A percentile compares a stretch with the other conserved stretches of the same genome.
phyloP scores from a whole-genome alignment of 78 protist species.

The Cavenderia fasciculata region DNA sequence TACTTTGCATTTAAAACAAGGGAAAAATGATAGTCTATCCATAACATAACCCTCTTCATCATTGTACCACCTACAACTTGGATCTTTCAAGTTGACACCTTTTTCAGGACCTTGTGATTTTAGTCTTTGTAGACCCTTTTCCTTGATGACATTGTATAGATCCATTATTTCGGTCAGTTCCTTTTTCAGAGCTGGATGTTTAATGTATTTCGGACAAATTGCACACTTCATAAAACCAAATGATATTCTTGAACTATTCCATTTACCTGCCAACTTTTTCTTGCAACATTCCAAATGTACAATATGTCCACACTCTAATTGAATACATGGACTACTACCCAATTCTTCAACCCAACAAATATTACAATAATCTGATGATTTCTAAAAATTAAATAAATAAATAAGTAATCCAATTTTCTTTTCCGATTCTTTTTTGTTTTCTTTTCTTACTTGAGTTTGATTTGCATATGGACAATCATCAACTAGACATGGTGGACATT shows the following conservation, averaged over 20 bases:
- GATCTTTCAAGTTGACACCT: constrained; percentile 55
- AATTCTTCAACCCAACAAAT: constrained; percentile 87
- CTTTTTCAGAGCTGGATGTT: constrained; percentile 36
- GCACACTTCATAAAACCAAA: constrained; percentile 88
- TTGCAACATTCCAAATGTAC: constrained; percentile 72
- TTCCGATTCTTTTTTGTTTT: too few relatives aligned
- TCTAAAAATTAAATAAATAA: constrained; percentile 7
- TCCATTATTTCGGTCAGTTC: constrained; percentile 12
- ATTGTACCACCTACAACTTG: constrained; percentile 51
- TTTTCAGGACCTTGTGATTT: constrained; percentile 16
- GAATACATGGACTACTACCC: constrained; percentile 67
- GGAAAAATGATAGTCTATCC: constrained; percentile 65
- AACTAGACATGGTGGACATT: constrained; percentile 83
- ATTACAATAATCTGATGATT: constrained; percentile 78
- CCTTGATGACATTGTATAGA: neutral
- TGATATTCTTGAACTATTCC: constrained; percentile 83
- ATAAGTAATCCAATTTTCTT: too few relatives aligned
- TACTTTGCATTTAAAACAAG: constrained; percentile 80
- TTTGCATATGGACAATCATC: constrained; percentile 23
- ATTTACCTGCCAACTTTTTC: constrained; percentile 40
- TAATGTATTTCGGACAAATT: constrained; percentile 56
- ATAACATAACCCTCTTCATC: constrained; percentile 62
- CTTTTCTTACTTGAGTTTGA: neutral
- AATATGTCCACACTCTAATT: constrained; percentile 85
- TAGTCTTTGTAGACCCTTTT: constrained; percentile 37